These are phyloP conservation scores for Pistacia integerrima DNA, from an alignment of 345 rosid genomes.

Conservation along the genomic window DNA sequence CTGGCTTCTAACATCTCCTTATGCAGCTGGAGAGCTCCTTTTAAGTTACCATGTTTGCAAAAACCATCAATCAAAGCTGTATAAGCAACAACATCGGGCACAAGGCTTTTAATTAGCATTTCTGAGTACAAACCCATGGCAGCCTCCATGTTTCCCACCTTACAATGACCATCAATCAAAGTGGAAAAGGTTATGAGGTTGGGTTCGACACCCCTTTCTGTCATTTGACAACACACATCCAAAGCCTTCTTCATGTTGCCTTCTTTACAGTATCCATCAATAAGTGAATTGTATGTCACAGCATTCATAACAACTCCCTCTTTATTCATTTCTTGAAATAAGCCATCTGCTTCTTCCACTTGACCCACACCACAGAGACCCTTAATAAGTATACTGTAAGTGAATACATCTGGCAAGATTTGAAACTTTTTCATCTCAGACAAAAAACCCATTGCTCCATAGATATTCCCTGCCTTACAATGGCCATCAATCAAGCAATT, in stretches of 20 bases:
- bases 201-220: constrained; percentile 47
- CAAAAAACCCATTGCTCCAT: constrained; percentile 45
- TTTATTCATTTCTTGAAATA: constrained; percentile 52
- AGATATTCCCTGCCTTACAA: constrained; percentile 41
- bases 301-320: constrained; percentile 50
- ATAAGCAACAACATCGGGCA: constrained; percentile 63
- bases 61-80: constrained; percentile 66
- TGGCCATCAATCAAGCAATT: constrained; percentile 63
- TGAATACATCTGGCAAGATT: constrained; percentile 56
- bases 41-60: constrained; percentile 56
- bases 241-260: constrained; percentile 56
- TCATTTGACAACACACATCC: constrained; percentile 62
- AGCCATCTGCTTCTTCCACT: constrained; percentile 43
- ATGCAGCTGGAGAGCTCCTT: constrained; percentile 51
- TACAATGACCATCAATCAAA: constrained; percentile 67
- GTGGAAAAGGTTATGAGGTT: constrained; percentile 57
- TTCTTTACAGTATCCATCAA: constrained; percentile 60
- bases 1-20: constrained; percentile 57
- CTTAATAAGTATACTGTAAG: constrained; percentile 60
- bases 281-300: constrained; percentile 56
- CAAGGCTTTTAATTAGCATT: constrained; percentile 60
- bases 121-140: constrained; percentile 59
- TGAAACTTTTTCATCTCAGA: constrained; percentile 50
- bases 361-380: constrained; percentile 40
- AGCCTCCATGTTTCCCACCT: constrained; percentile 51